Evolutionary conservation across 208 protist genomes (phyloP).

Genomic region (Trypanosoma avium): DNA sequence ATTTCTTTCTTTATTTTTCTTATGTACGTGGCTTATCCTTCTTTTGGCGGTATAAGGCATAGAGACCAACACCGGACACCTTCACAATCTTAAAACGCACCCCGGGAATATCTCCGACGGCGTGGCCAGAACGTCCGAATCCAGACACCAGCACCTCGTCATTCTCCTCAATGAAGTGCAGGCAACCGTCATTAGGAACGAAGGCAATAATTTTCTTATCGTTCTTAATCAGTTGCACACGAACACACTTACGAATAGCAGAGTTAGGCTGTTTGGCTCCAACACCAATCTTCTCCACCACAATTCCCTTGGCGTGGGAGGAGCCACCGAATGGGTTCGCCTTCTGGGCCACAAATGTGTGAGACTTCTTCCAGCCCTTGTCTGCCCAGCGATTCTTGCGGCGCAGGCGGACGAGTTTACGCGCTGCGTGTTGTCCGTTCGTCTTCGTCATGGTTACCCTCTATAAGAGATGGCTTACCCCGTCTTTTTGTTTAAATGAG

Average conservation of each 20-base stretch:
- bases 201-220: constrained; percentile 99
- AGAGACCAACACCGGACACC: constrained; percentile 98
- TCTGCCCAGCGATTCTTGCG: constrained; percentile 96
- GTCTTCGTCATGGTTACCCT: constrained; percentile 92
- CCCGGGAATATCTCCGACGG: constrained; percentile 99
- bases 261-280: constrained; percentile 99
- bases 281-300: constrained; percentile 99
- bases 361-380: constrained; percentile 98
- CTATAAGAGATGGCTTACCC: constrained; percentile 1
- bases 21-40: constrained; percentile 94
- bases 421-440: constrained; percentile 96
- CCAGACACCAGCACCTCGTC: constrained; percentile 99
- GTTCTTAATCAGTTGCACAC: constrained; percentile 99
- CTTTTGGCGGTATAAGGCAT: constrained; percentile 98
- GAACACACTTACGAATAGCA: constrained; percentile 99
- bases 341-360: constrained; percentile 96
- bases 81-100: constrained; percentile 99
- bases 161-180: constrained; percentile 99
- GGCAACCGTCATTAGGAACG: constrained; percentile 99
- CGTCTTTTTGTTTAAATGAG: constrained; percentile 1
- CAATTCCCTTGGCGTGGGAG: constrained; percentile 99
- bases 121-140: constrained; percentile 99
- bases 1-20: too few relatives aligned
- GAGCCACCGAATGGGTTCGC: constrained; percentile 98
- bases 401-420: constrained; percentile 96